Percentiles rank a stretch among this genome's conserved stretches.
Conservation (phyloP, 148 eudicot species). For the Amaranthus hypochondriacus region DNA sequence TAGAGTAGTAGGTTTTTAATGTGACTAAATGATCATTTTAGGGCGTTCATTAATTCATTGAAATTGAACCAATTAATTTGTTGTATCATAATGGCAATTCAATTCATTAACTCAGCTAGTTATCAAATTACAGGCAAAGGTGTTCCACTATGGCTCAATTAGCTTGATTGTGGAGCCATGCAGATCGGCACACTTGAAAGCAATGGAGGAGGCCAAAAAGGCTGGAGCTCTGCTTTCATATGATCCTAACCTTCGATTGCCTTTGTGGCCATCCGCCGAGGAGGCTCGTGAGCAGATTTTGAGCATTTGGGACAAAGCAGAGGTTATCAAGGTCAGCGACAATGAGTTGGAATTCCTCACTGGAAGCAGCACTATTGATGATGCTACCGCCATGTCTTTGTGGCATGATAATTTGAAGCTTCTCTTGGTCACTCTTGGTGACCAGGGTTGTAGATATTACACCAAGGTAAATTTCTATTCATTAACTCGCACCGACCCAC, state of each 20-base stretch:
- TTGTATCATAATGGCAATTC: not conserved
- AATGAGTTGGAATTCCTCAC: constrained; percentile 74
- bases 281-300: constrained; percentile 66
- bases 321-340: constrained; percentile 84
- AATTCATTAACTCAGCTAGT: not conserved
- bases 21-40: not conserved
- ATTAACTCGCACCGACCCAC: not conserved
- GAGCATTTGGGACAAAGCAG: constrained; percentile 93
- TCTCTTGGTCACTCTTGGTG: constrained; percentile 87
- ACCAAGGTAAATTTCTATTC: constrained; percentile 49
- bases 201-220: constrained; percentile 82
- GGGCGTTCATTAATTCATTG: not conserved
- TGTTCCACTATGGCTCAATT: constrained; percentile 84
- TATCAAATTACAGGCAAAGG: constrained; percentile 40
- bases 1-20: not conserved
- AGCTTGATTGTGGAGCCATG: constrained; percentile 95
- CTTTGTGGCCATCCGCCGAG: constrained; percentile 72
- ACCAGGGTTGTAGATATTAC: constrained; percentile 77
- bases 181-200: constrained; percentile 81
- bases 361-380: constrained; percentile 51
- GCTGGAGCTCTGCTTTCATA: constrained; percentile 79
- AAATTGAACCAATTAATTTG: not conserved
- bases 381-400: constrained; percentile 60
- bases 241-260: constrained; percentile 82
- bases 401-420: constrained; percentile 81